Base-by-base conservation (phyloP, 2,329 filamentous ascomycete species). In the Calonectria honghensis region DNA sequence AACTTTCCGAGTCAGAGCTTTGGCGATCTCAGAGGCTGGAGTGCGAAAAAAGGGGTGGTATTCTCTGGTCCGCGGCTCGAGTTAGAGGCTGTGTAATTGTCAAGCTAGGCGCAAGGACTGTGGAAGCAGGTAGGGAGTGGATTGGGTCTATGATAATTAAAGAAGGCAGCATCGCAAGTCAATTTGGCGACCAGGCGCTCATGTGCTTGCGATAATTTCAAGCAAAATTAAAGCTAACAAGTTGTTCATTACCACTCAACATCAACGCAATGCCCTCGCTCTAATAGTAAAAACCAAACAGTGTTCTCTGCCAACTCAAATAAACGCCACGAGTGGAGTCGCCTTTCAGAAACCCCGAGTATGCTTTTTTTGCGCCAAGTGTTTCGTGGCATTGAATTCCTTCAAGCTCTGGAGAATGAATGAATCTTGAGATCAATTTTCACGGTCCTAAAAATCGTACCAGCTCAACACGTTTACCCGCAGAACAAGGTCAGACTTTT, bases 1-100 rank as follows among this genome's bases (percentile, higher is more conserved):
- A 80, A 29, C 76, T 85, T 64, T 87, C 88, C 6, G 84, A 85
- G 20, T 77, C 85, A 45, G 88, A 91, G 74, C 81, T 80, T 52
- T 93, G 92, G 91, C 88, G 93, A 68, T 82, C 83, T 35, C 82
- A 82, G 66, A 89, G 94, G 74, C 86, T 94, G 27, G 82, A 84
- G 70, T 87, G 88, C 81, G 94, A 97, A 83, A 89, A 85, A 75
- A 81, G 85, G 13, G 87, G 90, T 64, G 90, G 90, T 20, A 84
- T 98, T 4, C 87, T 96, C 4, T 98, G 96, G 95, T 96, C 95
- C 32, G 95, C 94, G 16, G 94, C 96, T 18, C 90, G 90, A 32
- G 92, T 97, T 41, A 90, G 96, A 68, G 94, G 95, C 5, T 98
- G 96, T 81, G 93, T 97, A 4, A 90, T 98, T 32, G 94, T 98